phyloP scores from a whole-genome alignment of 371 early-diverging fungal genomes.

The Paraphysoderma sedebokerense region DNA sequence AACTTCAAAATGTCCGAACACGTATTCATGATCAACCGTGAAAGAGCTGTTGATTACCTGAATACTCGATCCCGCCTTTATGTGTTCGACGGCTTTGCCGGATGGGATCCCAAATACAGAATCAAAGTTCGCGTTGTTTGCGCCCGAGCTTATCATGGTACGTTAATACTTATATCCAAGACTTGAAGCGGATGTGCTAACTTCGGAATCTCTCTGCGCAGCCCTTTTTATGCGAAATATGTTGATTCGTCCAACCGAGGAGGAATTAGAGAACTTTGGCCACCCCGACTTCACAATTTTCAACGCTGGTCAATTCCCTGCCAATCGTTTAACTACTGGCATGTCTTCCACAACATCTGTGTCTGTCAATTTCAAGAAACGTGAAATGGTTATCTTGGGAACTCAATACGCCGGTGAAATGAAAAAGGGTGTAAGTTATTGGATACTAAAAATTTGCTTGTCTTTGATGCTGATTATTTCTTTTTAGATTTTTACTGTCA shows the following conservation, averaged over 20 bases:
- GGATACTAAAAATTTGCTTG: no score
- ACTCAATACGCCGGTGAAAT: slow-evolving; percentile 97
- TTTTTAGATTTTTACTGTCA: slow-evolving; percentile 69
- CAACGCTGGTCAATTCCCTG: slow-evolving; percentile 92
- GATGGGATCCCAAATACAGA: slow-evolving; percentile 92
- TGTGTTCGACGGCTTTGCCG: slow-evolving; percentile 70
- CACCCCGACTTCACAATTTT: slow-evolving; percentile 92
- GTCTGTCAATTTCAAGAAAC: slow-evolving; percentile 67
- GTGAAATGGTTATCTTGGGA: slow-evolving; percentile 83
- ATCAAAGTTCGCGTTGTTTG: slow-evolving; percentile 90
- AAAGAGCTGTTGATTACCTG: slow-evolving; percentile 87
- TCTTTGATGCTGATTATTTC: no score
- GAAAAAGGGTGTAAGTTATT: slow-evolving; percentile 90
- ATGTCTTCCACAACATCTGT: slow-evolving; percentile 91
- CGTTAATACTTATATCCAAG: neutral
- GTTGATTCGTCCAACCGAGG: slow-evolving; percentile 83
- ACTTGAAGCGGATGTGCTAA: neutral
- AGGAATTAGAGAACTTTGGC: slow-evolving; percentile 76
- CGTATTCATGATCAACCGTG: slow-evolving; percentile 84
- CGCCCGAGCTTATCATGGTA: slow-evolving; percentile 80
- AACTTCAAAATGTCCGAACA: slow-evolving; percentile 76
- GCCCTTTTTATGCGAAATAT: slow-evolving; percentile 93
- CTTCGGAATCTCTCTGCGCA: neutral
- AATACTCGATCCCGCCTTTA: slow-evolving; percentile 85
- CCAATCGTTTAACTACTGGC: slow-evolving; percentile 87